Evolutionary conservation across 164 flowering plant species (phyloP).

Genomic region (Nymphaea colorata): DNA sequence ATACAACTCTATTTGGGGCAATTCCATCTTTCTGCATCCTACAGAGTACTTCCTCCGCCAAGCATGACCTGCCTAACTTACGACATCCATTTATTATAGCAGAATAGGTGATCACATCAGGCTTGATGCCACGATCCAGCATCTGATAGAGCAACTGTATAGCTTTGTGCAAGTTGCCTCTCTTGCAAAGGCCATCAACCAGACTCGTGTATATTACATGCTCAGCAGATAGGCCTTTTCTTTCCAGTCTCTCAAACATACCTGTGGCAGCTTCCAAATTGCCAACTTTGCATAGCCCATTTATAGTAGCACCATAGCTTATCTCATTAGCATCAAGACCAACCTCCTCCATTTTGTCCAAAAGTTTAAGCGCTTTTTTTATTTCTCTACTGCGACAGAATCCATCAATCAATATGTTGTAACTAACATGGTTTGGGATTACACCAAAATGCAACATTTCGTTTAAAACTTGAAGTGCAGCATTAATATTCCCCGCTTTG

Average conservation of each 20-base stretch:
- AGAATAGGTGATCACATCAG: slow-evolving; percentile 69
- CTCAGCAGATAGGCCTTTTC: slow-evolving; percentile 26
- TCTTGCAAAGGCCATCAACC: slow-evolving; percentile 56
- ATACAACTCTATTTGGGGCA: slow-evolving; percentile 37
- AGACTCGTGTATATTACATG: slow-evolving; percentile 37
- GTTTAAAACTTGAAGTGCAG: slow-evolving; percentile 37
- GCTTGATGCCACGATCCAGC: slow-evolving; percentile 30
- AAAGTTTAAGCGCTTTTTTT: slow-evolving; percentile 42
- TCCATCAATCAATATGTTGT: slow-evolving; percentile 63
- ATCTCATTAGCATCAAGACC: slow-evolving; percentile 54
- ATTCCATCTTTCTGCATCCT: slow-evolving; percentile 46
- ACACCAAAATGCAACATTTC: slow-evolving; percentile 53
- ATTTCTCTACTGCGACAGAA: slow-evolving; percentile 37
- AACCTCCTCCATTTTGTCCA: slow-evolving; percentile 41
- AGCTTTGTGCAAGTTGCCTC: slow-evolving; percentile 39
- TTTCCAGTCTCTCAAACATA: slow-evolving; percentile 39
- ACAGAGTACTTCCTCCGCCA: slow-evolving; percentile 46
- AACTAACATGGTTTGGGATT: slow-evolving; percentile 49
- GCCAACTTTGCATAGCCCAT: slow-evolving; percentile 55
- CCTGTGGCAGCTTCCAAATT: slow-evolving; percentile 36
- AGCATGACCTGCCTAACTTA: slow-evolving; percentile 29
- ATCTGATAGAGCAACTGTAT: slow-evolving; percentile 32
- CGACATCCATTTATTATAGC: slow-evolving; percentile 63
- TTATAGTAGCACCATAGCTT: slow-evolving; percentile 56
- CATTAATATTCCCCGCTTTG: slow-evolving; percentile 57